Evolutionary conservation across 2,329 filamentous ascomycete genomes (phyloP).

Genomic region (Xylaria sp.): DNA sequence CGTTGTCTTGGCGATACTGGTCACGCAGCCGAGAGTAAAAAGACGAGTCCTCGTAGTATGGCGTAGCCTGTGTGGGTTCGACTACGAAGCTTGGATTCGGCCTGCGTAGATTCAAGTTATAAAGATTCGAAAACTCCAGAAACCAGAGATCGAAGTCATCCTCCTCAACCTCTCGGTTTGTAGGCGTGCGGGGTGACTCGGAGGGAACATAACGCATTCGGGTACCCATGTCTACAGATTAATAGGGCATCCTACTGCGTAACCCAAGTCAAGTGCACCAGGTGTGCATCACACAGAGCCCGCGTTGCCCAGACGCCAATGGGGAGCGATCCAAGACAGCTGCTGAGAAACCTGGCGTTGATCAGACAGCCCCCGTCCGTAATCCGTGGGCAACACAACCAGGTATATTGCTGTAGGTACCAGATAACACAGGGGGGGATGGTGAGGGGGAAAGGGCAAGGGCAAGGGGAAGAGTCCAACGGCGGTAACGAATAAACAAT

Average conservation of each 20-base stretch:
- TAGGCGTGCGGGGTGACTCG: conserved; percentile 11
- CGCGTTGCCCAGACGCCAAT: conserved; percentile 1
- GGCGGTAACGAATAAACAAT: no score
- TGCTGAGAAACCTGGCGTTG: not conserved
- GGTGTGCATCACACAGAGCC: conserved; percentile 3
- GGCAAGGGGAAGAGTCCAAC: no score
- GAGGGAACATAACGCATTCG: not conserved
- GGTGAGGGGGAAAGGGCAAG: no score
- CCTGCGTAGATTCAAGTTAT: conserved; percentile 26
- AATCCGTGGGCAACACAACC: not conserved
- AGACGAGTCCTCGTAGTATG: conserved; percentile 23
- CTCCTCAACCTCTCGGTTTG: conserved; percentile 8
- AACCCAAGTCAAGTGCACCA: not conserved
- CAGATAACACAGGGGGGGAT: not conserved
- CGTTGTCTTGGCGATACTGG: conserved; percentile 23
- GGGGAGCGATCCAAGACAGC: not conserved
- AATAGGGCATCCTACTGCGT: conserved; percentile 3
- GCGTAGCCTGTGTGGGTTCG: conserved; percentile 16
- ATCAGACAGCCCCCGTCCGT: not conserved
- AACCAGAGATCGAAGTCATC: conserved; percentile 28
- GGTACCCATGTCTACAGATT: conserved; percentile 8
- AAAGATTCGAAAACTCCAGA: conserved; percentile 29
- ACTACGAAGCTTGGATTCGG: conserved; percentile 22
- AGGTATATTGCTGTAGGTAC: not conserved
- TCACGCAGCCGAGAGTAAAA: conserved; percentile 25